Base-by-base conservation (phyloP, 306 rosid genomes). In the Begonia fuchsioides region DNA sequence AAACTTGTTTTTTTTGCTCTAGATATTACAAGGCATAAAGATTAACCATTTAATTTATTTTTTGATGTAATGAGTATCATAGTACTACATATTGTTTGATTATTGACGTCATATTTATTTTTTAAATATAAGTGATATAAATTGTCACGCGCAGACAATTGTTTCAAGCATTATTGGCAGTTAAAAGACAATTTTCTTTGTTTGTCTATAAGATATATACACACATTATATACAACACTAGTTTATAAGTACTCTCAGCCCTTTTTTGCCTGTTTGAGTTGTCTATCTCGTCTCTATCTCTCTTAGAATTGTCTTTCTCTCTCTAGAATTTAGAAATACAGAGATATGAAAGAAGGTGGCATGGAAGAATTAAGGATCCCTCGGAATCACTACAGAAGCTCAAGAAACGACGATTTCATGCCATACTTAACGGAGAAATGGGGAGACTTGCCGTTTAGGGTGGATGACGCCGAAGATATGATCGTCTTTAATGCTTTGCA, bases 401-500 rank as follows among this genome's bases (percentile, higher is more conserved):
- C 45, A 41, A 41, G 45, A n/a, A 10, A 41, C 6, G 45, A 11
- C 14, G 14, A 41, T 41, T n/a, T 41, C 45, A 41, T 41, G 45
- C 52, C 57, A 12, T 32, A 51, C 44, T 12, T 63, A 51, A 60
- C 70, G 10, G 75, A 67, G 14, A 68, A 63, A 44, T 77, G 80
- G 80, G 74, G 59, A 20, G 75, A 65, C 60, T 56, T 77, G 60
- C 75, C 85, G 10, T 77, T 77, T 44, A 14, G 39, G 38, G 51
- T 73, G 11, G 53, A 77, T 66, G 80, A 77, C 46, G 44, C 68
- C 1, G 60, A 73, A 13, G 85, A 77, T 62, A 73, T 73, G 80
- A 62, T 70, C 54, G 58, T 68, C 58, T 70, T 63, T 66, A 58
- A 49, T 55, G 70, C 73, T 55, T 64, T 73, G 17, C 1, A 3